Evolutionary conservation across 768 basidiomycete genomes (phyloP).

Genomic region (Leucocoprinus leucothites): DNA sequence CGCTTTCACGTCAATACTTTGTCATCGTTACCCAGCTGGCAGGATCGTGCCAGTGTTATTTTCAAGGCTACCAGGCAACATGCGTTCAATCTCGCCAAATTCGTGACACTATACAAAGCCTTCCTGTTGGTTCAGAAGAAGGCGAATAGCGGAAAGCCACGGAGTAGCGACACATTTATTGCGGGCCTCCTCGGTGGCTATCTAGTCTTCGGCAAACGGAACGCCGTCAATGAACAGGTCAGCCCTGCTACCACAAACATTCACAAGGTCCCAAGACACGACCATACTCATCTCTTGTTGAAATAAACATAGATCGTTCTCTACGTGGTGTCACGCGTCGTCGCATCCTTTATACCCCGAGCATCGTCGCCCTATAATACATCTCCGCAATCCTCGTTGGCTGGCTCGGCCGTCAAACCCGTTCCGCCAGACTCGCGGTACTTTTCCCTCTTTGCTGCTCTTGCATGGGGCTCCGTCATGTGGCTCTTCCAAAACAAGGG

Average conservation of each 20-base stretch:
- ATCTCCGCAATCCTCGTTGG: constrained; percentile 34
- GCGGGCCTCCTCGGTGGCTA: constrained; percentile 94
- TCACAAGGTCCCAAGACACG: not conserved
- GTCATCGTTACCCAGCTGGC: constrained; percentile 54
- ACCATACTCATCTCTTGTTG: constrained; percentile 4
- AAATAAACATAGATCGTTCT: constrained; percentile 74
- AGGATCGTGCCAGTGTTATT: constrained; percentile 61
- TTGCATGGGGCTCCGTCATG: constrained; percentile 97
- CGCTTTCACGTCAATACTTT: not conserved
- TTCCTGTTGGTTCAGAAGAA: constrained; percentile 81
- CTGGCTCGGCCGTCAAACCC: constrained; percentile 51
- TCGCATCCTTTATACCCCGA: constrained; percentile 90
- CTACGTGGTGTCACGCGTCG: constrained; percentile 89
- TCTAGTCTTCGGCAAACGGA: constrained; percentile 80
- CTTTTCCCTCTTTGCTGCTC: constrained; percentile 83
- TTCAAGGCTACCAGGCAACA: constrained; percentile 87
- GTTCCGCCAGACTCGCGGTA: constrained; percentile 81
- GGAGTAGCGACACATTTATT: constrained; percentile 81
- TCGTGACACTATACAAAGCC: constrained; percentile 91
- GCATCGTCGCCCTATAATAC: constrained; percentile 53
- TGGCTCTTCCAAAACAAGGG: constrained; percentile 87
- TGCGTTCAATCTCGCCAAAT: constrained; percentile 88
- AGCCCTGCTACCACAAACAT: constrained; percentile 19
- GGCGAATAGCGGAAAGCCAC: constrained; percentile 77
- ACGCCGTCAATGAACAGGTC: constrained; percentile 91